These are phyloP conservation scores for Calonectria pseudoturangicola DNA, from an alignment of 2,329 filamentous ascomycete species.

Conservation along the genomic window DNA sequence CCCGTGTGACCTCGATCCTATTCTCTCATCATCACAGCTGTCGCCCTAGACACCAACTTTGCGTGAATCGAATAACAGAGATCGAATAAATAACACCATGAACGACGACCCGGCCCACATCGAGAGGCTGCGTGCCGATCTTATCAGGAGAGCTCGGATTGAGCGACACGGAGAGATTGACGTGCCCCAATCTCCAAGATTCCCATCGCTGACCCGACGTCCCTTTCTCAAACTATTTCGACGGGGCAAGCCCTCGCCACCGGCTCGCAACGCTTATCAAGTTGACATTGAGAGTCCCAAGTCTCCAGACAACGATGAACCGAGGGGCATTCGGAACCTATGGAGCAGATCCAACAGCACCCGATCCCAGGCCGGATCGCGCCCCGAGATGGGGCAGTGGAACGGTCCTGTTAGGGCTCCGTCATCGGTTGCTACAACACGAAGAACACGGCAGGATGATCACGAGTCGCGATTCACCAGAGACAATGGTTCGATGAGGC, in stretches of 20 bases:
- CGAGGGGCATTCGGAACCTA: not conserved
- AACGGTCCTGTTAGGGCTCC: conserved; percentile 17
- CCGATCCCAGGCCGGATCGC: conserved; percentile 38
- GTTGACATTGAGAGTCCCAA: conserved; percentile 67
- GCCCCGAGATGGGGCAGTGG: conserved; percentile 19
- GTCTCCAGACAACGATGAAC: conserved; percentile 58
- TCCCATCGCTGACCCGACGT: conserved; percentile 28
- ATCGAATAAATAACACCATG: conserved; percentile 43
- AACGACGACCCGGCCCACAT: conserved; percentile 49
- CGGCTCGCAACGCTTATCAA: conserved; percentile 41
- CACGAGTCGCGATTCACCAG: conserved; percentile 25
- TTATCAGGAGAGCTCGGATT: conserved; percentile 57
- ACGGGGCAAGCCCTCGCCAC: conserved; percentile 45
- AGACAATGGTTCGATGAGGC: not conserved
- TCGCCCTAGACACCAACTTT: not conserved
- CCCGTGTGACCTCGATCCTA: not conserved
- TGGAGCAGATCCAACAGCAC: conserved; percentile 48
- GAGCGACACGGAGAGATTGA: conserved; percentile 50
- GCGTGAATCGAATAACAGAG: not conserved
- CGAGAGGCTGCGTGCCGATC: conserved; percentile 59
- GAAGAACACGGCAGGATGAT: not conserved
- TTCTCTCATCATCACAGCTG: not conserved
- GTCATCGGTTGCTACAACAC: conserved; percentile 11
- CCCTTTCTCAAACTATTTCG: conserved; percentile 47
- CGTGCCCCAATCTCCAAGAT: conserved; percentile 31